Evolutionary conservation across 805 yeast genomes (phyloP).

Genomic region (Saccharomycopsis sp.): DNA sequence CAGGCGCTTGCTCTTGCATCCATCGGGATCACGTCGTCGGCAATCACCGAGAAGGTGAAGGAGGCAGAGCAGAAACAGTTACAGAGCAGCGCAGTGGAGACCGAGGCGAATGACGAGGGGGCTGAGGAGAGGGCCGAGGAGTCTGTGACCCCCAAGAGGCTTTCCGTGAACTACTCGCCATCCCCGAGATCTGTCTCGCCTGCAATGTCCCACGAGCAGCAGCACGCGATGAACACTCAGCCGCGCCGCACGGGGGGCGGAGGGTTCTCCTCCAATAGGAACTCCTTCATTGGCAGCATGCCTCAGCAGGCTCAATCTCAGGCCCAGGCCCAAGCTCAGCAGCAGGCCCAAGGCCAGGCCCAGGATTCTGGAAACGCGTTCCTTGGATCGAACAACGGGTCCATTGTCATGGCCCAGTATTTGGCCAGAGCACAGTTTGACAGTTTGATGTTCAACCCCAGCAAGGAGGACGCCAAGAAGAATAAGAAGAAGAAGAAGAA

Average conservation of each 20-base stretch:
- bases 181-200: constrained; percentile 8
- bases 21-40: constrained; percentile 15
- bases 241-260: too few relatives aligned
- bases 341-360: not conserved
- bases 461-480: constrained; percentile 2
- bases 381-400: constrained; percentile 32
- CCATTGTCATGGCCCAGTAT: constrained; percentile 72
- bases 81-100: not conserved
- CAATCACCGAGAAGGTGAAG: constrained; percentile 9
- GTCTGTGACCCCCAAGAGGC: not conserved
- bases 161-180: not conserved
- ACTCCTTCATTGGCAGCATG: not conserved
- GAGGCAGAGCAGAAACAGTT: not conserved
- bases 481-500: not conserved
- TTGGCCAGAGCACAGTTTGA: constrained; percentile 66
- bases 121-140: not conserved
- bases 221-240: too few relatives aligned
- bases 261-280: not conserved
- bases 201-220: constrained; percentile 6
- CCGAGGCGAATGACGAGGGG: not conserved
- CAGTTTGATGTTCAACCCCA: constrained; percentile 32
- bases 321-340: constrained; percentile 5
- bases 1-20: constrained; percentile 20
- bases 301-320: constrained; percentile 4
- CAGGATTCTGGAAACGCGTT: not conserved